Base-by-base conservation (phyloP, 2,329 filamentous ascomycete species). In the Acephala macrosclerotiorum region DNA sequence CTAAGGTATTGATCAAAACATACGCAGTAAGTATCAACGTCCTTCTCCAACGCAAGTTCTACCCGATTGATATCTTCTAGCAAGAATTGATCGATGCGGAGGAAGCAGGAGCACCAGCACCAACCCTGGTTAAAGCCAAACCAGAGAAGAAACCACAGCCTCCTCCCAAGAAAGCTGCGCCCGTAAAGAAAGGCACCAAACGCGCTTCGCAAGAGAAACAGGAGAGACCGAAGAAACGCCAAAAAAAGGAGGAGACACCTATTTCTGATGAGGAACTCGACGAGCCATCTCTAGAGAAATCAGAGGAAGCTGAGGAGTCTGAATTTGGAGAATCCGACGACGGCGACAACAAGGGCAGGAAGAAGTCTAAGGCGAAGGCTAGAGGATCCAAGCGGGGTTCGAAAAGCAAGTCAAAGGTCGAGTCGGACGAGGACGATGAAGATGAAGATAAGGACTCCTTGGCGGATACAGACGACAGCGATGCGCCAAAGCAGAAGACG, bases 1-100 rank as follows among this genome's bases (percentile, higher is more conserved):
- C 86, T 75, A 89, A 89, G 72, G 74, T 76, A 0, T 71, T 89
- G n/a, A 87, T 90, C 68, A 84, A 84, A 60, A 77, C 78, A 20
- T 78, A 81, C 57, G 82, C 84, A n/a, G 87, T 89, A 80, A 68
- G 84, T 67, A 38, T 18, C 11, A 20, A 20, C 20, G 38, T 38
- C 16, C 35, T 35, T 20, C 14, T 22, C 14, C 3, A 25, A 57
- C 33, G 61, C 40, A 18, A 11, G 1, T 65, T 16, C 36, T 25
- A 58, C 61, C 69, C 49, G 67, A 29, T n/a, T 25, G 20, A 47
- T 14, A 47, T 16, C 14, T 22, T 45, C 22, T 45, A 60, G 58
- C 40, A 61, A 66, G 62, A 64, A 64, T 47, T 65, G 57, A 65
- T 64, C 64, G 49, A 65, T 61, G 61, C 63, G 51, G 61, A 67